Evolutionary conservation across 2,329 filamentous ascomycete genomes (phyloP), one percentile per base, ranked within the genome.

Genomic region (Talaromyces pinophilus): DNA sequence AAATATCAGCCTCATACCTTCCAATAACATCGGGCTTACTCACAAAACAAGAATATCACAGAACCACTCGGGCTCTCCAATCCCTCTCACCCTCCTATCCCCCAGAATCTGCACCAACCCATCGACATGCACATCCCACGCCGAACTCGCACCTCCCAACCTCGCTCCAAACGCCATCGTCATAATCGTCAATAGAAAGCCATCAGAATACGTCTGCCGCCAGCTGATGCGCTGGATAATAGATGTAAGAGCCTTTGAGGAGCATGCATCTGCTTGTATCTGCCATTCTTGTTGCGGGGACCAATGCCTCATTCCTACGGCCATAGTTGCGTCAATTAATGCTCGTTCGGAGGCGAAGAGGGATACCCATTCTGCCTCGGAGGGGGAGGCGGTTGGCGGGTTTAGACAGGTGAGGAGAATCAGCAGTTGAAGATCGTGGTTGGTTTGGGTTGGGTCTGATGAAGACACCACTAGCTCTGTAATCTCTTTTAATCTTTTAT

Each of bases 121-220:
- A 28, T 65, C 63, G 8, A 54, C 42, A 46, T 65, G 63, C 30
- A 65, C 40, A 17, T 69, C 66, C 72, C 72, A 73, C 8, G 69
- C 66, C 1, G 50, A 5, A 19, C 69, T 57, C n/a, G 71, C 67
- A 40, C 67, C 33, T 10, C 63, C 35, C 25, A 73, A 59, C 5
- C 70, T 66, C 55, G 71, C 72, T 1, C 70, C 70, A 48, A 75
- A 71, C 4, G 69, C 71, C 69, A 75, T 72, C 1, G 70, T 73
- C 35, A 66, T 28, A 15, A 73, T 71, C 1, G 73, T 64, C 8
- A 54, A 70, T 1, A 75, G 66, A 54, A 75, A 67, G 8, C 70
- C 70, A 63, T 72, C 72, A 6, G 68, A 70, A 6, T 64, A 63
- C 4, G 66, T 66, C 35, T 30, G 60, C 25, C 64, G 62, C 2